Percentiles rank a stretch among this genome's conserved stretches.
Conservation (phyloP, 805 yeast genomes). For the Kazachstania africana region DNA sequence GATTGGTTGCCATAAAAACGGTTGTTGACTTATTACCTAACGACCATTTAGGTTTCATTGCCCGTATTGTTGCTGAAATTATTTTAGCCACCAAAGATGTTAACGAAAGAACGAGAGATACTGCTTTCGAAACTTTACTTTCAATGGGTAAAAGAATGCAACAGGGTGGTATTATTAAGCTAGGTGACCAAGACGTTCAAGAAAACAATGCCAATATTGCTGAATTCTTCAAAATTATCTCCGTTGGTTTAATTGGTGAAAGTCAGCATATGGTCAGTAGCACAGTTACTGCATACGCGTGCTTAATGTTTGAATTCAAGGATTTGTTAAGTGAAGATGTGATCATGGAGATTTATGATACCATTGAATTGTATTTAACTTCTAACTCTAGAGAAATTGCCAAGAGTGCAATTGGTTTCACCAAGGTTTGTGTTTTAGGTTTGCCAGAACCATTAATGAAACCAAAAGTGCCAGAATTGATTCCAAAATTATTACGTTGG, state of each 20-base stretch:
- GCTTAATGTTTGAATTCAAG: slow-evolving; percentile 79
- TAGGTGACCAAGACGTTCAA: slow-evolving; percentile 25
- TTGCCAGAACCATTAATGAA: slow-evolving; percentile 69
- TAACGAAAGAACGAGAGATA: slow-evolving; percentile 81
- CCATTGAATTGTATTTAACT: slow-evolving; percentile 81
- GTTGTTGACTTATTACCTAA: slow-evolving; percentile 53
- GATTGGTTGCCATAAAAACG: slow-evolving; percentile 56
- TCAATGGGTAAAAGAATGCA: slow-evolving; percentile 71
- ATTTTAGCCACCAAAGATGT: slow-evolving; percentile 84
- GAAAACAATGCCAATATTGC: slow-evolving; percentile 54
- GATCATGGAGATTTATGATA: slow-evolving; percentile 65
- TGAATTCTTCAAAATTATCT: slow-evolving; percentile 83
- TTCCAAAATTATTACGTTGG: slow-evolving; percentile 75
- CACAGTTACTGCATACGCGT: slow-evolving; percentile 80
- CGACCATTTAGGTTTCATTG: slow-evolving; percentile 62
- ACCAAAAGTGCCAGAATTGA: slow-evolving; percentile 50
- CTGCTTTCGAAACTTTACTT: slow-evolving; percentile 64
- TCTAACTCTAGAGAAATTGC: slow-evolving; percentile 90
- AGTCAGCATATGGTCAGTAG: slow-evolving; percentile 96
- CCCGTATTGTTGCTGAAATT: slow-evolving; percentile 73
- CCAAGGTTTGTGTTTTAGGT: slow-evolving; percentile 75
- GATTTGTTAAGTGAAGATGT: slow-evolving; percentile 46
- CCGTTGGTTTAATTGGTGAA: slow-evolving; percentile 93
- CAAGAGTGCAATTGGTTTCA: slow-evolving; percentile 87
- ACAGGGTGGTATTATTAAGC: slow-evolving; percentile 50